Percentiles rank a stretch among this genome's conserved stretches.
phyloP scores from a whole-genome alignment of 1,139 yeast species.

The Petasospora rhodanensis region DNA sequence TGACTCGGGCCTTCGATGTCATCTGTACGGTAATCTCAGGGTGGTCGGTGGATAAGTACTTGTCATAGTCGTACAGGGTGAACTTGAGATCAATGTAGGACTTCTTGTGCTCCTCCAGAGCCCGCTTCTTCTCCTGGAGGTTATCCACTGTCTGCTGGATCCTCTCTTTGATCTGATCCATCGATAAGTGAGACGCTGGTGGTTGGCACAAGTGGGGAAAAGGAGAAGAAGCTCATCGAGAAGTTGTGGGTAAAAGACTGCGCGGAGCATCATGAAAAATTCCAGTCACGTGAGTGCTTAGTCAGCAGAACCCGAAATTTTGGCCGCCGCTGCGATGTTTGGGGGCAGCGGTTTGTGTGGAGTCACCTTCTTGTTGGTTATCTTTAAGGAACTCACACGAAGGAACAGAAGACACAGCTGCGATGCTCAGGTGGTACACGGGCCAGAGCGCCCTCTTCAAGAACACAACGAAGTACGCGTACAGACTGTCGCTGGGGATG shows the following conservation, averaged over 20 bases:
- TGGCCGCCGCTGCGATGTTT: no score
- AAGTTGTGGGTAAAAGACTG: no score
- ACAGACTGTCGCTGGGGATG: slow-evolving; percentile 25
- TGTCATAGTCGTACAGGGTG: slow-evolving; percentile 22
- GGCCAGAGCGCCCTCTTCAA: no score
- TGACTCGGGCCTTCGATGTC: slow-evolving; percentile 26
- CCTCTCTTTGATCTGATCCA: slow-evolving; percentile 26
- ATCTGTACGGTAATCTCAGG: slow-evolving; percentile 18
- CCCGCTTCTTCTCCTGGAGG: slow-evolving; percentile 25
- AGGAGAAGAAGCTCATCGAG: no score
- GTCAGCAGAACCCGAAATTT: no score
- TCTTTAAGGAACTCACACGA: no score
- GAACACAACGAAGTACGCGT: slow-evolving; percentile 8
- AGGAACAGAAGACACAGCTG: no score
- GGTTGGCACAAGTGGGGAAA: background rate
- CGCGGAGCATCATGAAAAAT: no score
- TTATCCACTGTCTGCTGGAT: slow-evolving; percentile 27
- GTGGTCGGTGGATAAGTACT: slow-evolving; percentile 11
- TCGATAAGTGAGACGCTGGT: slow-evolving; percentile 4
- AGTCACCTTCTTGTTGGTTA: no score
- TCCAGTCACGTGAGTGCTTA: no score
- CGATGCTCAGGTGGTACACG: no score
- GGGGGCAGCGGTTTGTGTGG: no score
- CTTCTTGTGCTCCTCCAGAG: slow-evolving; percentile 28
- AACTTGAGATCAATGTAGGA: slow-evolving; percentile 29